Percentiles rank a stretch among this genome's conserved stretches.
phyloP scores from a whole-genome alignment of 1,284 basidiomycete species.

The Ceratobasidium sp. region DNA sequence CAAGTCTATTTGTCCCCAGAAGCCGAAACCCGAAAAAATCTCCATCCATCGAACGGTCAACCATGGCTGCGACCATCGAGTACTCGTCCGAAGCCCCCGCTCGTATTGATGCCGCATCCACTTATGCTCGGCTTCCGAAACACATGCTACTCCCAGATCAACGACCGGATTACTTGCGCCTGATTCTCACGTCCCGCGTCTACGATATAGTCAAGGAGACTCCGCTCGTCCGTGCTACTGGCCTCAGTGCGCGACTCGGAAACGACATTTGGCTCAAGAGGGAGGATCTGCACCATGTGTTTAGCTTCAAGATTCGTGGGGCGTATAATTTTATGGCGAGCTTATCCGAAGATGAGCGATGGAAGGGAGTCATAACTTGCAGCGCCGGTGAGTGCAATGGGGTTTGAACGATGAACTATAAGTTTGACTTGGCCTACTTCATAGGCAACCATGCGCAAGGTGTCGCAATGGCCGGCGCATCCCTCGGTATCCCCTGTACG shows the following conservation, averaged over 20 bases:
- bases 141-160: slow-evolving; percentile 68
- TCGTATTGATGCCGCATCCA: slow-evolving; percentile 23
- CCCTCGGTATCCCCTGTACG: slow-evolving; percentile 90
- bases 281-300: slow-evolving; percentile 95
- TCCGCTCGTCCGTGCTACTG: slow-evolving; percentile 84
- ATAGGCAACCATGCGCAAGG: slow-evolving; percentile 98
- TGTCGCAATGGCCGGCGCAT: slow-evolving; percentile 90
- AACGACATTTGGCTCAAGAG: slow-evolving; percentile 96
- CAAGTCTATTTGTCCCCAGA: not conserved
- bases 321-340: slow-evolving; percentile 99
- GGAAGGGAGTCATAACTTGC: slow-evolving; percentile 98
- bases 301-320: slow-evolving; percentile 98
- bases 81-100: slow-evolving; percentile 27
- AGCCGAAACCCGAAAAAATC: slow-evolving; percentile 14
- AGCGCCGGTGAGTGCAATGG: slow-evolving; percentile 83
- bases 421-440: not conserved
- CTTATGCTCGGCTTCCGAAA: slow-evolving; percentile 69
- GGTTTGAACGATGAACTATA: not conserved
- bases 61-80: slow-evolving; percentile 30
- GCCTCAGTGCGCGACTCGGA: slow-evolving; percentile 86
- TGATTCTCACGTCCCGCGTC: slow-evolving; percentile 92
- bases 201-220: slow-evolving; percentile 95
- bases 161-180: slow-evolving; percentile 90
- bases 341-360: slow-evolving; percentile 85
- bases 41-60: not conserved